Percentiles rank a stretch among this genome's conserved stretches.
Evolutionary conservation across 2,329 filamentous ascomycete species (phyloP).

Genomic region (Tolypocladium inflatum): DNA sequence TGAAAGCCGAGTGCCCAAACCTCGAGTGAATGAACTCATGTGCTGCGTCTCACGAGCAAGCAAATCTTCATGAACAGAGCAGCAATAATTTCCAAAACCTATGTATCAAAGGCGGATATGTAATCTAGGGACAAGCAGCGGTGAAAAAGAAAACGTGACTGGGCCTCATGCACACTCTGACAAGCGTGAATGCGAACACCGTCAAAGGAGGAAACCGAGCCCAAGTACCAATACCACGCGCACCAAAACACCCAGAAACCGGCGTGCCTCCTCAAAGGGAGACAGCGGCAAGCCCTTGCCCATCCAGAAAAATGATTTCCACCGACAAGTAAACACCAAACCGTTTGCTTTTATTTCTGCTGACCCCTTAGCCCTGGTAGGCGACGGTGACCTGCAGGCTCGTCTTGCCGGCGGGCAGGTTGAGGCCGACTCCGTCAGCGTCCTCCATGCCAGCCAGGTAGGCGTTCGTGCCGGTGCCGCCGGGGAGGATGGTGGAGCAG

Average conservation of each 20-base stretch:
- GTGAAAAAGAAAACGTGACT: background rate
- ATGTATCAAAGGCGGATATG: slow-evolving; percentile 1
- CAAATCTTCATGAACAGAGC: background rate
- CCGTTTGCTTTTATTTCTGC: background rate
- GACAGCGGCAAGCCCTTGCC: background rate
- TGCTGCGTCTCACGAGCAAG: background rate
- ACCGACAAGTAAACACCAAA: background rate
- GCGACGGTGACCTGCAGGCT: slow-evolving; percentile 21
- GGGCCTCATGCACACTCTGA: background rate
- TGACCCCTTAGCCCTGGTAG: slow-evolving; percentile 8
- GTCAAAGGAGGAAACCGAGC: background rate
- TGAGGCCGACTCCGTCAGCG: slow-evolving; percentile 30
- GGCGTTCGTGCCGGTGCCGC: slow-evolving; percentile 25
- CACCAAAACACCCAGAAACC: slow-evolving; percentile 7
- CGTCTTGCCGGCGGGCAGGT: slow-evolving; percentile 19
- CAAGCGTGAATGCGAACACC: background rate
- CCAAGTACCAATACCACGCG: slow-evolving; percentile 3
- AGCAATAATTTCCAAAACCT: background rate
- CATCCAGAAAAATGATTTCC: background rate
- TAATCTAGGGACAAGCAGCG: background rate
- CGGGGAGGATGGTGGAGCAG: slow-evolving; percentile 31
- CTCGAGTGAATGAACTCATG: background rate
- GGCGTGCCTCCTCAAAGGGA: background rate
- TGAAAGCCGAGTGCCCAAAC: background rate
- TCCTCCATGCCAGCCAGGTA: slow-evolving; percentile 27